A percentile compares a stretch with the other conserved stretches of the same genome.
phyloP scores from a whole-genome alignment of 2,329 filamentous ascomycete species.

The Cladosporium sp. region DNA sequence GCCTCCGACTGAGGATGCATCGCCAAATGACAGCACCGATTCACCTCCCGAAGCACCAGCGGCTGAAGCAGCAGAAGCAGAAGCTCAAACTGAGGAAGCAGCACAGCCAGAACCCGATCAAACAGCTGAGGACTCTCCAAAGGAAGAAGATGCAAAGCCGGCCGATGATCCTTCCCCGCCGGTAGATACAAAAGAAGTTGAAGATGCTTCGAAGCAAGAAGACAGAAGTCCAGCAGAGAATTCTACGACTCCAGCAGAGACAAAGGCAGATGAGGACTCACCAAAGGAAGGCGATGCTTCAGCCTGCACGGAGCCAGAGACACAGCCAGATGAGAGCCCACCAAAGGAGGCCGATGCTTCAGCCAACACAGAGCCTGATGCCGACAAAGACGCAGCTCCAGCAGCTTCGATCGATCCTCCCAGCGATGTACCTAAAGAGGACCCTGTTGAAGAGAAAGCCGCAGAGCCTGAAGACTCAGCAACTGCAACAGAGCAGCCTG shows the following conservation, averaged over 20 bases:
- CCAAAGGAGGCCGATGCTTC: not conserved
- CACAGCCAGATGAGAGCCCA: not conserved
- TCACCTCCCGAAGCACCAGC: not conserved
- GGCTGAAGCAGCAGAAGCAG: not conserved
- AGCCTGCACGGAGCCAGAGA: no score
- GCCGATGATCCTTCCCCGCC: not conserved
- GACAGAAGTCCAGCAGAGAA: not conserved
- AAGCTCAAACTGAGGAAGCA: not conserved
- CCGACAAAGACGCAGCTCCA: conserved; percentile 10
- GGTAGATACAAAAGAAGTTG: not conserved
- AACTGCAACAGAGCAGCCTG: not conserved
- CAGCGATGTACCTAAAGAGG: not conserved
- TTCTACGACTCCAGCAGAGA: not conserved
- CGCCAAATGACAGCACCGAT: not conserved
- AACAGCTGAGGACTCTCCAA: not conserved
- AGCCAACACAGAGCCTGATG: not conserved
- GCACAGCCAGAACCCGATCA: not conserved
- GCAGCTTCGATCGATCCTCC: not conserved
- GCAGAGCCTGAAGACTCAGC: not conserved
- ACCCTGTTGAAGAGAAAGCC: conserved; percentile 9
- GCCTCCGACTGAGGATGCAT: not conserved
- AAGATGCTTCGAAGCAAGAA: not conserved
- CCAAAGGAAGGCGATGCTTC: not conserved
- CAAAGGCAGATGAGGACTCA: not conserved
- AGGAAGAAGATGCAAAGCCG: not conserved